Percentiles rank a stretch among this genome's conserved stretches.
phyloP scores from a whole-genome alignment of 2,329 filamentous ascomycete genomes.

The Purpureocillium lavendulum region DNA sequence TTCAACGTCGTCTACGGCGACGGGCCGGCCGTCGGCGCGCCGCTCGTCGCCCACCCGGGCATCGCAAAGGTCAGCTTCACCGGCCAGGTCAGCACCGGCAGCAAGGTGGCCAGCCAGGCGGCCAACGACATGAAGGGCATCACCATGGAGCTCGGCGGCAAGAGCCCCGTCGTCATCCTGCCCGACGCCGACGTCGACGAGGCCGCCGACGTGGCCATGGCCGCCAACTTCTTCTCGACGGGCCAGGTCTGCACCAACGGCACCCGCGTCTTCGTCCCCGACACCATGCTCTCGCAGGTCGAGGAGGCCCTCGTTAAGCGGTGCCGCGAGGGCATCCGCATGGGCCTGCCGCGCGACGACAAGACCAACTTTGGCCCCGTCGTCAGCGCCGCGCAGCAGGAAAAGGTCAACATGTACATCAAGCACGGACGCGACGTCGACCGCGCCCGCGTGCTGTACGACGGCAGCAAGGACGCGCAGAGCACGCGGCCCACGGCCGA shows the following conservation, averaged over 20 bases:
- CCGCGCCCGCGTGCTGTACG: conserved; percentile 64
- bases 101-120: conserved; percentile 70
- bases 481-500: conserved; percentile 38
- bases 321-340: conserved; percentile 58
- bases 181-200: conserved; percentile 70
- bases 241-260: conserved; percentile 93
- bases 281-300: conserved; percentile 55
- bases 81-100: conserved; percentile 75
- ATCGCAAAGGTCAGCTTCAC: conserved; percentile 88
- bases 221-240: conserved; percentile 87
- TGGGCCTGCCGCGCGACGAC: conserved; percentile 64
- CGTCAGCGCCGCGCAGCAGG: conserved; percentile 63
- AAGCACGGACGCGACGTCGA: conserved; percentile 65
- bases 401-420: conserved; percentile 75
- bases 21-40: conserved; percentile 62
- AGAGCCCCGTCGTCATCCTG: conserved; percentile 72
- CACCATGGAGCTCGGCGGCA: conserved; percentile 87
- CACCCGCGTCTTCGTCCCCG: conserved; percentile 76
- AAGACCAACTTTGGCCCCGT: conserved; percentile 78
- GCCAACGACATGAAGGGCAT: conserved; percentile 79
- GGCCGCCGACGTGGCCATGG: conserved; percentile 85
- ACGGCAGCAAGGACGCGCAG: conserved; percentile 53
- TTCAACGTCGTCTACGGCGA: conserved; percentile 83
- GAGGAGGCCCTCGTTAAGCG: conserved; percentile 52
- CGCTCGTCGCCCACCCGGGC: conserved; percentile 60